Evolutionary conservation across 1,284 basidiomycete genomes (phyloP), one percentile per base, ranked within the genome.

Genomic region (Puccinia horiana): DNA sequence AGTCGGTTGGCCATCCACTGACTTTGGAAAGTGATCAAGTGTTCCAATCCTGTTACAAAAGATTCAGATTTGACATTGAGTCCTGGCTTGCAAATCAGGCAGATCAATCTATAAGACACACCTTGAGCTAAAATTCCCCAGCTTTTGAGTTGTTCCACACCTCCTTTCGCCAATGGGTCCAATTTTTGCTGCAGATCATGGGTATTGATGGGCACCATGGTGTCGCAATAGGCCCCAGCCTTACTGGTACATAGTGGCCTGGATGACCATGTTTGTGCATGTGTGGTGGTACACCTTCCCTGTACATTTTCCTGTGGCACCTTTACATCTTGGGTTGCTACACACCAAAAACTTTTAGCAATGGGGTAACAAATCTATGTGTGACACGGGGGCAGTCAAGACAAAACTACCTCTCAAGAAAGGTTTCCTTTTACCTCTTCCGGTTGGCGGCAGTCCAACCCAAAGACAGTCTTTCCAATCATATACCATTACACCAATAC

Each of bases 1-100:
- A 73, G 14, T 6, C 52, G 11, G 14, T 73, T n/a, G 6, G 44
- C 70, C 70, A 73, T 73, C 70, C 70, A 73, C 23, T 49, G 12
- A 18, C 44, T 73, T n/a, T 73, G 70, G 52, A 52, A 73, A 8
- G 44, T 73, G 44, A n/a, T n/a, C n/a, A 73, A 54, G 26, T 49
- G 70, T 20, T 47, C n/a, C n/a, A n/a, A n/a, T 1, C 16, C 8
- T 8, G n/a, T n/a, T n/a, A n/a, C n/a, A n/a, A n/a, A n/a, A n/a
- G n/a, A n/a, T n/a, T n/a, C n/a, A n/a, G 44, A 73, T 5, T 26
- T 49, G n/a, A 70, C 11, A 6, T 1, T 4, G 26, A 42, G 47
- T 3, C 37, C 69, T 3, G 4, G 12, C 5, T 37, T 70, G n/a
- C n/a, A n/a, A 35, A 26, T 26, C 8, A 29, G 29, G 18, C 18